A percentile compares a stretch with the other conserved stretches of the same genome.
These are phyloP conservation scores for Malus hybrid DNA, from an alignment of 331 rosid species.

Conservation along the genomic window DNA sequence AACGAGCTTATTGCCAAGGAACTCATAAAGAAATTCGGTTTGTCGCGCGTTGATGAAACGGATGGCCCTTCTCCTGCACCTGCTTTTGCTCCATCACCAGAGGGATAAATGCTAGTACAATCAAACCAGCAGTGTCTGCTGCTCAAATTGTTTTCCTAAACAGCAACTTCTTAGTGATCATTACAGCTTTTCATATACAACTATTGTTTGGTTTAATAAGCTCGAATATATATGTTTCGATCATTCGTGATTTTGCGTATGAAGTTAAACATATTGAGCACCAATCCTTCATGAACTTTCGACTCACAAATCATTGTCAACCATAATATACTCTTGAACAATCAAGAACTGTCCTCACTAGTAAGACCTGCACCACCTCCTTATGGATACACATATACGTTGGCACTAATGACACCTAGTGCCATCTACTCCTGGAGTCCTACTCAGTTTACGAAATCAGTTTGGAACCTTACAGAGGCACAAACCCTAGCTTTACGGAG, in stretches of 20 bases:
- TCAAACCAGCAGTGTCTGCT: not conserved
- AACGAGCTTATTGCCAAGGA: slow-evolving; percentile 75
- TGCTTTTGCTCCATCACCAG: slow-evolving; percentile 48
- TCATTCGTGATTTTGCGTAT: not conserved
- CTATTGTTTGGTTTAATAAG: not conserved
- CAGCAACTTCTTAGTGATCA: not conserved
- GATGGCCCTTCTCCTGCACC: slow-evolving; percentile 53
- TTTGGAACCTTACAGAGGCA: too few relatives aligned
- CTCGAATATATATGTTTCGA: not conserved
- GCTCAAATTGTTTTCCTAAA: not conserved
- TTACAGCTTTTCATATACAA: not conserved
- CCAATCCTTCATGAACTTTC: too few relatives aligned
- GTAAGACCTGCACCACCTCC: too few relatives aligned
- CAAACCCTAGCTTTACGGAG: too few relatives aligned
- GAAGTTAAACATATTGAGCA: too few relatives aligned
- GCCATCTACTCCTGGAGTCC: too few relatives aligned
- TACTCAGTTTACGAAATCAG: too few relatives aligned
- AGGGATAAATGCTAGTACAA: not conserved
- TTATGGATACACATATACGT: too few relatives aligned
- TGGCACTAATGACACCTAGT: too few relatives aligned
- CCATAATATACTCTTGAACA: too few relatives aligned
- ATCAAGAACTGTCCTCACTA: too few relatives aligned
- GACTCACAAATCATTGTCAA: too few relatives aligned
- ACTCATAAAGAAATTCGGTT: slow-evolving; percentile 77
- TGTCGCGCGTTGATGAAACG: slow-evolving; percentile 12